These are phyloP conservation scores for Volvariella surrecta DNA, from an alignment of 1,284 basidiomycete species.

Conservation along the genomic window DNA sequence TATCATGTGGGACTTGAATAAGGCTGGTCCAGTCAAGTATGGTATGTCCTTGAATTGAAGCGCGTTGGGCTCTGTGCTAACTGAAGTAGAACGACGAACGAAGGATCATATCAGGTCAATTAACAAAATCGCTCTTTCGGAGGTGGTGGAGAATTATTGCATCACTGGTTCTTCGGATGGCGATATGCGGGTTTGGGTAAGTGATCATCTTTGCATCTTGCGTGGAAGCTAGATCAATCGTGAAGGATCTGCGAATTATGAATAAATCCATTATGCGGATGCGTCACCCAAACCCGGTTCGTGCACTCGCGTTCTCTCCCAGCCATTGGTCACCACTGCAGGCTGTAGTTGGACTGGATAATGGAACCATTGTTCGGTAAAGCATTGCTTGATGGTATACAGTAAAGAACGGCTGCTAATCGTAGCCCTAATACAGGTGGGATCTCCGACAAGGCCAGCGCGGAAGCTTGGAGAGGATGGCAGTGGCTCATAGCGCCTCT, in stretches of 20 bases:
- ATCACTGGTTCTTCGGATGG: conserved; percentile 82
- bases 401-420: conserved; percentile 2
- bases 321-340: conserved; percentile 55
- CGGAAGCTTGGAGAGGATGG: conserved; percentile 64
- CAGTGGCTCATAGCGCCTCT: conserved; percentile 71
- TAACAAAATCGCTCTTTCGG: conserved; percentile 60
- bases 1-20: conserved; percentile 78
- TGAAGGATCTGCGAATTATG: conserved; percentile 69
- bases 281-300: conserved; percentile 65
- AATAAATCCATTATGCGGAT: conserved; percentile 63
- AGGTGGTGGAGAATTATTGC: conserved; percentile 57
- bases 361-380: conserved; percentile 58
- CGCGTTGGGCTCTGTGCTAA: conserved; percentile 8
- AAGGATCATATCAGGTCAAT: conserved; percentile 75
- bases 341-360: conserved; percentile 73
- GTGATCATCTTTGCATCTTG: conserved; percentile 14
- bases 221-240: conserved; percentile 5
- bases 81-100: conserved; percentile 50
- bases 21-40: conserved; percentile 57
- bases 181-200: conserved; percentile 75
- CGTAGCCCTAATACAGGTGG: conserved; percentile 39
- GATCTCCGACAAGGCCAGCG: conserved; percentile 71
- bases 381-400: conserved; percentile 5
- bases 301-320: conserved; percentile 68
- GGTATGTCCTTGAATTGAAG: conserved; percentile 33